phyloP scores from a whole-genome alignment of 306 rosid genomes.

The Luffa acutangula region DNA sequence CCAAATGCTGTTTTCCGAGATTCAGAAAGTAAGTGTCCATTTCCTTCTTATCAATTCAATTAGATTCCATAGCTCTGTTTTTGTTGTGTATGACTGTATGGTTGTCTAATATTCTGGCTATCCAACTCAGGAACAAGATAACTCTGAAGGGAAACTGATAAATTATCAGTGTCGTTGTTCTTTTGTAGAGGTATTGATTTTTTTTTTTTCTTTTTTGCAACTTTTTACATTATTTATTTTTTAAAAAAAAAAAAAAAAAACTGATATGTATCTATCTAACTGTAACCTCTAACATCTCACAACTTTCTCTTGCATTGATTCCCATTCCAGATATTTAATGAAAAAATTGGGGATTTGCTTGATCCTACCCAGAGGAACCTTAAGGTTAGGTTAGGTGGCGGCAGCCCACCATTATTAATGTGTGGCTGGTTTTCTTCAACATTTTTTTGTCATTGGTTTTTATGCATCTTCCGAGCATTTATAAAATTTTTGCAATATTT shows the following conservation, averaged over 20 bases:
- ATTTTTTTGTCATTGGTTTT: neutral
- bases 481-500: constrained; percentile 11
- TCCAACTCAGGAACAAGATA: constrained; percentile 46
- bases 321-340: constrained; percentile 32
- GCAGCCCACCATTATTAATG: constrained; percentile 12
- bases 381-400: constrained; percentile 34
- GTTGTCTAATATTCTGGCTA: constrained; percentile 14
- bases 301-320: constrained; percentile 8
- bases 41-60: constrained; percentile 1
- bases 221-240: neutral
- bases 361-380: constrained; percentile 56
- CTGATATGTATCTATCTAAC: neutral
- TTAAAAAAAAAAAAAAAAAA: neutral
- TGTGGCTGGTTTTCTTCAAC: constrained; percentile 4
- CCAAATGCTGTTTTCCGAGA: constrained; percentile 68
- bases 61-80: neutral
- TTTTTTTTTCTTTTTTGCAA: neutral
- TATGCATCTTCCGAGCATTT: neutral
- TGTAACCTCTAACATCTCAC: neutral
- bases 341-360: constrained; percentile 46
- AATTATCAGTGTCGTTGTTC: constrained; percentile 89
- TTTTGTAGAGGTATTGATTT: constrained; percentile 67
- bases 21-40: constrained; percentile 49
- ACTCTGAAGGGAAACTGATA: constrained; percentile 58
- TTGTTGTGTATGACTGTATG: neutral